Evolutionary conservation across 768 basidiomycete species (phyloP), one percentile per base, ranked within the genome.

Genomic region (Tylopilus sp.): DNA sequence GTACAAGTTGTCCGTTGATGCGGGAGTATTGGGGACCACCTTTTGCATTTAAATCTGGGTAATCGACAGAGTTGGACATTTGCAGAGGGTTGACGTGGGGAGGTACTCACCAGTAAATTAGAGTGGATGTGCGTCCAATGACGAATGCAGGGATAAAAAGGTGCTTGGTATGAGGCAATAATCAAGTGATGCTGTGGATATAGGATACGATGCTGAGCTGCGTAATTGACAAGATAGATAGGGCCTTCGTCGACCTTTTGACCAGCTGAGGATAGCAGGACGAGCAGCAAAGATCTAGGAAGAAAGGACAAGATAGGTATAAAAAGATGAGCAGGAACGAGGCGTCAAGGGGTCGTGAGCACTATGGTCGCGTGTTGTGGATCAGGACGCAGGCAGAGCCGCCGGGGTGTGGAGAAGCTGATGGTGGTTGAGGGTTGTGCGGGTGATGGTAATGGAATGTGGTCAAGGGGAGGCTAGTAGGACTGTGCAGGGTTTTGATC

Each of bases 21-120:
- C 74, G 58, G 79, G 74, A 74, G 76, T 66, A 64, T 79, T 72
- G 77, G 82, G 78, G 73, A 84, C 81, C 77, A 79, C 77, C 74
- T 81, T 78, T 79, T 81, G 81, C 84, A 87, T 87, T 80, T 80
- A 81, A 82, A 80, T 73, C 69, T 74, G 63, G 62, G 26, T 58
- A 59, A 63, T 63, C 58, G 43, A 36, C 30, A 14, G 58, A 60
- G 65, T 63, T 68, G 60, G 63, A 66, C 29, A 45, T 52, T 11
- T 36, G 40, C 24, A 54, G 21, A 53, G 22, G 33, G 36, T 16
- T 48, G 53, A 60, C 54, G 56, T 48, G 51, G 50, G 47, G 49
- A 63, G 50, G 30, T 43, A 64, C 75, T 62, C 50, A 74, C 77
- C 72, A 77, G 75, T 78, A 77, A 78, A 76, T 70, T 71, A 79